Conservation (phyloP, 768 basidiomycete species). For the Cystobasidium tubakii region DNA sequence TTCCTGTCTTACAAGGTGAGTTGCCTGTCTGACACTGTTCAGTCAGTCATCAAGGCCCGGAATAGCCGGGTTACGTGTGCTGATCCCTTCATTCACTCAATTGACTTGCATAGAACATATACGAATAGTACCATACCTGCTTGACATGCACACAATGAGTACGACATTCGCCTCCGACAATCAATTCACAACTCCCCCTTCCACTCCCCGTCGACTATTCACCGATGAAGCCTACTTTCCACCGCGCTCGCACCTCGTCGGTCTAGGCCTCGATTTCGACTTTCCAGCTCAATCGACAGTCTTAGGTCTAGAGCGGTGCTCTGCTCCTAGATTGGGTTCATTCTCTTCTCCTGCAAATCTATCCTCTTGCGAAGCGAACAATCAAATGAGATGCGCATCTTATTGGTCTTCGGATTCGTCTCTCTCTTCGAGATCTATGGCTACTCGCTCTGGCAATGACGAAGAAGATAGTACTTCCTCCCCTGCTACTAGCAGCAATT, state of each 20-base stretch:
- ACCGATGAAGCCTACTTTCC: conserved; percentile 1
- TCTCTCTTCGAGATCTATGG: conserved; percentile 4
- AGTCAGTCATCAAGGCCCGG: too few species aligned
- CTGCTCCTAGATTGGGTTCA: background rate
- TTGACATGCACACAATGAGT: background rate
- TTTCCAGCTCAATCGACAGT: background rate
- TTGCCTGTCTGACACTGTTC: too few species aligned
- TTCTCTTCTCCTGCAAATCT: background rate
- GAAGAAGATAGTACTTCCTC: background rate
- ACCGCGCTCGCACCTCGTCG: background rate
- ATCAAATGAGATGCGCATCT: background rate
- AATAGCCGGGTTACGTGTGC: background rate
- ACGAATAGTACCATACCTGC: background rate
- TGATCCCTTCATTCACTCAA: background rate
- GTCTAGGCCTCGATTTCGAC: background rate
- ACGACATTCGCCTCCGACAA: background rate
- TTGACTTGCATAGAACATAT: background rate
- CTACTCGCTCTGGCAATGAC: background rate
- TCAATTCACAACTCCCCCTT: background rate
- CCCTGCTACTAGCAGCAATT: background rate
- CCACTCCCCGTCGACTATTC: background rate
- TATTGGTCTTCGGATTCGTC: background rate
- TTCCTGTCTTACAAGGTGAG: too few species aligned
- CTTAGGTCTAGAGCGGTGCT: background rate
- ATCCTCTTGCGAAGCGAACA: background rate